Percentiles rank a stretch among this genome's conserved stretches.
These are phyloP conservation scores for Cordyceps fumosorosea DNA, from an alignment of 2,329 filamentous ascomycete species.

Conservation along the genomic window DNA sequence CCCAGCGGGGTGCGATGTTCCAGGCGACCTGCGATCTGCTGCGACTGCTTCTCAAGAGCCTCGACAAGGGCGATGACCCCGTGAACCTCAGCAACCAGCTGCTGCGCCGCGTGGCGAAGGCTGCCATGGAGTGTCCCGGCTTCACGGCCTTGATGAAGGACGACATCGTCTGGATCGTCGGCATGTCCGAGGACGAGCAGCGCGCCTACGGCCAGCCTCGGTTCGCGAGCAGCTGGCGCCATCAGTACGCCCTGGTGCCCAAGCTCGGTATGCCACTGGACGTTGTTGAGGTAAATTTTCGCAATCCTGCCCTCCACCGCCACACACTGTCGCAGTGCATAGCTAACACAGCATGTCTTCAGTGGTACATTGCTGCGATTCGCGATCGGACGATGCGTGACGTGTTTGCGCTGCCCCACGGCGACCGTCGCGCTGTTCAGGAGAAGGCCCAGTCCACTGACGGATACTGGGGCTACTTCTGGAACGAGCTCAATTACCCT, in stretches of 20 bases:
- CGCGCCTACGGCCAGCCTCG: conserved; percentile 41
- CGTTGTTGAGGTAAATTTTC: conserved; percentile 44
- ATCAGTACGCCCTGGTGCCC: conserved; percentile 45
- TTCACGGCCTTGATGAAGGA: conserved; percentile 58
- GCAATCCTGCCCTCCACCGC: background rate
- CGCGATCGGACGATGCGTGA: conserved; percentile 43
- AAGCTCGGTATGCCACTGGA: conserved; percentile 44
- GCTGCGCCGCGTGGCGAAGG: conserved; percentile 43
- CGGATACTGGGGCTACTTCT: conserved; percentile 47
- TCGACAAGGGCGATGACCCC: conserved; percentile 33
- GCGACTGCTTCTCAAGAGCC: conserved; percentile 34
- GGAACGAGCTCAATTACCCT: conserved; percentile 39
- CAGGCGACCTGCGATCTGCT: conserved; percentile 44
- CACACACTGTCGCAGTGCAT: background rate
- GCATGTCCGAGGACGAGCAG: conserved; percentile 29
- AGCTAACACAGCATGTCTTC: background rate
- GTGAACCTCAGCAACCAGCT: conserved; percentile 47
- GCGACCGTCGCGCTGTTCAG: conserved; percentile 34
- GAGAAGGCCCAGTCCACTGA: conserved; percentile 28
- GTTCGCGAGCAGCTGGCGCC: conserved; percentile 42
- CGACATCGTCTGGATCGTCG: conserved; percentile 41
- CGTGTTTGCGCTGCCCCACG: conserved; percentile 32
- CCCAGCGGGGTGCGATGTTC: conserved; percentile 48
- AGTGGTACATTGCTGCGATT: conserved; percentile 54
- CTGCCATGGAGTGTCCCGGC: conserved; percentile 51